Conservation (phyloP, 768 basidiomycete genomes). For the Lactarius sp. region DNA sequence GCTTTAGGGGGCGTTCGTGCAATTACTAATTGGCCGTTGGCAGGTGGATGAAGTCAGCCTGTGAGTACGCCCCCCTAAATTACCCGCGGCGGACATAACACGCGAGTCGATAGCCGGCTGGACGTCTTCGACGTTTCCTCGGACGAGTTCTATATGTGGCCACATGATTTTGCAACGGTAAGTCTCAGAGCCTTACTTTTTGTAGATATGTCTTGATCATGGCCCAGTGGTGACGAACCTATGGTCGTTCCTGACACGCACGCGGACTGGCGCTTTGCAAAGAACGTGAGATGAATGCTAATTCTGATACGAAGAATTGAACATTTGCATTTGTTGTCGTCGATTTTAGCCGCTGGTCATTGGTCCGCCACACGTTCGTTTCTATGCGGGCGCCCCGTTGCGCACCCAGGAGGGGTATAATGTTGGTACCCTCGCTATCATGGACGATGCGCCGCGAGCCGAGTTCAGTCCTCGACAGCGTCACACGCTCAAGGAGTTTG, state of each 20-base stretch:
- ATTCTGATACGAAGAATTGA: constrained; percentile 6
- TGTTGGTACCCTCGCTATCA: constrained; percentile 81
- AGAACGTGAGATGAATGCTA: constrained; percentile 52
- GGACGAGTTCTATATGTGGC: constrained; percentile 72
- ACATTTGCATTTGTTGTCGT: background rate
- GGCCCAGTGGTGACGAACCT: constrained; percentile 72
- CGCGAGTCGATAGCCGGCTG: constrained; percentile 40
- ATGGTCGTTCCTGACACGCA: constrained; percentile 76
- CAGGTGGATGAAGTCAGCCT: constrained; percentile 89
- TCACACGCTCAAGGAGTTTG: constrained; percentile 93
- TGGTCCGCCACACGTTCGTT: constrained; percentile 64
- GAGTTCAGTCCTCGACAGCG: constrained; percentile 88
- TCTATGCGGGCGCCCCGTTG: constrained; percentile 89
- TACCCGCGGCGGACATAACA: background rate
- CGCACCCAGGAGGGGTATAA: constrained; percentile 88
- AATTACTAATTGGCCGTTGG: constrained; percentile 13
- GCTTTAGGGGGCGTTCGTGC: background rate
- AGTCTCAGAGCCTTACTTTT: background rate
- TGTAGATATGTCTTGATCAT: background rate
- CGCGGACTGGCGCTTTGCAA: constrained; percentile 83
- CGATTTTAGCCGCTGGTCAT: constrained; percentile 61
- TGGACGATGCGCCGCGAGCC: constrained; percentile 74
- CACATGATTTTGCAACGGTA: constrained; percentile 81
- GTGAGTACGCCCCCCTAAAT: constrained; percentile 38
- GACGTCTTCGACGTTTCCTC: constrained; percentile 40